A percentile compares a stretch with the other conserved stretches of the same genome.
Evolutionary conservation across 495 filamentous ascomycete species (phyloP).

Genomic region (Penicillium atrosanguineum): DNA sequence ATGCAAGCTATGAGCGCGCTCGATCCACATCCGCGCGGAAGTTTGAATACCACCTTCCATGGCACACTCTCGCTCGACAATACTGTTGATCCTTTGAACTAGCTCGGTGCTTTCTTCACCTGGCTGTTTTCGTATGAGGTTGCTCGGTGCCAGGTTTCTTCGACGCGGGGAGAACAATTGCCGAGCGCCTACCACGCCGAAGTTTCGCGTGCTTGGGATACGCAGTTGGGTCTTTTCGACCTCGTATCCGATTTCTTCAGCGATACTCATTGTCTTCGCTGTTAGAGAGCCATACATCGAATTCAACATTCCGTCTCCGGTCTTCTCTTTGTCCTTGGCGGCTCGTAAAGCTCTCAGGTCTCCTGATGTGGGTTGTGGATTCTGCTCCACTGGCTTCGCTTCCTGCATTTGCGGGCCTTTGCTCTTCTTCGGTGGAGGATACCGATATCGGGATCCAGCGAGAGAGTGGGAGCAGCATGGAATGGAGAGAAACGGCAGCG

Average conservation of each 20-base stretch:
- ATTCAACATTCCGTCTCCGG: conserved; percentile 29
- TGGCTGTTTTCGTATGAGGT: background rate
- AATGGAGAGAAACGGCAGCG: conserved; percentile 77
- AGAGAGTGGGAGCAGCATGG: conserved; percentile 94
- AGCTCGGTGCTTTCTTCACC: background rate
- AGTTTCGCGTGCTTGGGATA: conserved; percentile 89
- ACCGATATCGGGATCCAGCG: conserved; percentile 68
- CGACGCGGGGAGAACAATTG: conserved; percentile 18
- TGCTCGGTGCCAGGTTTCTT: background rate
- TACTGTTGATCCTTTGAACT: conserved; percentile 19
- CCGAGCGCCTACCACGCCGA: conserved; percentile 66
- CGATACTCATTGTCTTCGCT: conserved; percentile 64
- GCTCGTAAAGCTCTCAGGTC: conserved; percentile 44
- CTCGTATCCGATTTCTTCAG: conserved; percentile 67
- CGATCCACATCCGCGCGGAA: conserved; percentile 44
- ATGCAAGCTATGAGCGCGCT: conserved; percentile 40
- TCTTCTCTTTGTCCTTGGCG: conserved; percentile 34
- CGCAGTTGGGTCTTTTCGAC: conserved; percentile 77
- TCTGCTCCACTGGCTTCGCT: conserved; percentile 13
- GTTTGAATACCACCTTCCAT: conserved; percentile 34
- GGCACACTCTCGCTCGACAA: conserved; percentile 42
- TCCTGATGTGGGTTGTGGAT: conserved; percentile 34
- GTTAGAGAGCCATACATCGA: conserved; percentile 75
- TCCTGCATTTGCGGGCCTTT: conserved; percentile 1
- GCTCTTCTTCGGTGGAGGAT: conserved; percentile 48